Evolutionary conservation across 257 asterid genomes (phyloP).

Genomic region (Petunia axillaris): DNA sequence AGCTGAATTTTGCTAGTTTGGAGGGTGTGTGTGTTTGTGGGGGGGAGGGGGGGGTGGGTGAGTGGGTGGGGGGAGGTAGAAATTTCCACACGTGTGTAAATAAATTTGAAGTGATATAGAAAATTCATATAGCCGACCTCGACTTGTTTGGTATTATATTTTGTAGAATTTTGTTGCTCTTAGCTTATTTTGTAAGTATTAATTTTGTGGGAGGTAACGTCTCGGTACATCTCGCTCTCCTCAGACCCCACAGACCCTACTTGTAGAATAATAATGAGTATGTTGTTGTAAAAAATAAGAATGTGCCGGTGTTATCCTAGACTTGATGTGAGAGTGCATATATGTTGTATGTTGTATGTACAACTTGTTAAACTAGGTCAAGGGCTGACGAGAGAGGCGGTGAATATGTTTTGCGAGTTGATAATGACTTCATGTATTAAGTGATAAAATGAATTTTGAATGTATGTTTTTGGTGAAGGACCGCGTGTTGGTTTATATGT

Average conservation of each 20-base stretch:
- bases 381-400: background rate
- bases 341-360: background rate
- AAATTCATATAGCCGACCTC: background rate
- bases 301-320: constrained; percentile 23
- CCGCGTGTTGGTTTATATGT: background rate
- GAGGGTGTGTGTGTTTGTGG: no score
- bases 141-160: background rate
- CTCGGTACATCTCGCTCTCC: no score
- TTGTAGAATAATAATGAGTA: no score
- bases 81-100: background rate
- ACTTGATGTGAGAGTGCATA: constrained; percentile 19
- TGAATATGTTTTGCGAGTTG: background rate
- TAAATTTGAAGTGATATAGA: background rate
- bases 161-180: background rate
- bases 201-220: background rate
- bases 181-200: background rate
- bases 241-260: no score
- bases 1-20: background rate
- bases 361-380: background rate
- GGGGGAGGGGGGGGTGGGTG: no score
- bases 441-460: background rate
- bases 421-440: background rate
- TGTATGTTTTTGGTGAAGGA: background rate
- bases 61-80: no score
- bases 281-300: background rate